Evolutionary conservation across 2,329 filamentous ascomycete species (phyloP).

Genomic region (Xylaria arbuscula): DNA sequence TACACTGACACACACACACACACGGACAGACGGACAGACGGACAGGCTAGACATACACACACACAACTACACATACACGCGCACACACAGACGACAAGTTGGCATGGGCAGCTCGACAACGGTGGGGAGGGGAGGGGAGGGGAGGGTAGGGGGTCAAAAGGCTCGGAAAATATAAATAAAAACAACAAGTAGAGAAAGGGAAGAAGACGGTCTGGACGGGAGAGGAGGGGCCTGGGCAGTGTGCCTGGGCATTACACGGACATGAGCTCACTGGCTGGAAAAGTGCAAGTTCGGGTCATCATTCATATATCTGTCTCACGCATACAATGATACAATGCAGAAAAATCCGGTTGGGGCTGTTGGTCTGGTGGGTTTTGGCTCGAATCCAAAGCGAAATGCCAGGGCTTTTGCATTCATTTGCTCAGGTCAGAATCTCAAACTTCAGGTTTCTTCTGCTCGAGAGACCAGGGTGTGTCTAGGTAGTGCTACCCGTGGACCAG

Average conservation of each 20-base stretch:
- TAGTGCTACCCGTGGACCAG: no score
- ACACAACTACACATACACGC: constrained; percentile 5
- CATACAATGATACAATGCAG: constrained; percentile 31
- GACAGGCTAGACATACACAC: not conserved
- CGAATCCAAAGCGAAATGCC: constrained; percentile 13
- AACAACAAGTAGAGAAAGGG: not conserved
- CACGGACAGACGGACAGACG: not conserved
- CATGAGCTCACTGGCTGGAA: constrained; percentile 29
- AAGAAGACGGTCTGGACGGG: not conserved
- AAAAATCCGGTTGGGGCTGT: constrained; percentile 31
- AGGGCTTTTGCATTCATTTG: constrained; percentile 20
- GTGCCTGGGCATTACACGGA: constrained; percentile 19
- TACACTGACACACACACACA: not conserved
- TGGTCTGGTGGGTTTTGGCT: constrained; percentile 7
- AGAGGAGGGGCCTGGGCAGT: constrained; percentile 21
- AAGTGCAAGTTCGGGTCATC: constrained; percentile 27
- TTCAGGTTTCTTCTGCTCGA: constrained; percentile 10
- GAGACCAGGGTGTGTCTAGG: not conserved
- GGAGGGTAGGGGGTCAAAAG: not conserved
- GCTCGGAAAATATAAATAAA: not conserved
- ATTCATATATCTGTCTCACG: constrained; percentile 23
- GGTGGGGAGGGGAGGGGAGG: not conserved
- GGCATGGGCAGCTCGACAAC: not conserved
- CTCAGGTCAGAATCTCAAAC: constrained; percentile 9
- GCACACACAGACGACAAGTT: constrained; percentile 8